Evolutionary conservation across 1,284 basidiomycete genomes (phyloP).

Genomic region (Ceratobasidium sp.): DNA sequence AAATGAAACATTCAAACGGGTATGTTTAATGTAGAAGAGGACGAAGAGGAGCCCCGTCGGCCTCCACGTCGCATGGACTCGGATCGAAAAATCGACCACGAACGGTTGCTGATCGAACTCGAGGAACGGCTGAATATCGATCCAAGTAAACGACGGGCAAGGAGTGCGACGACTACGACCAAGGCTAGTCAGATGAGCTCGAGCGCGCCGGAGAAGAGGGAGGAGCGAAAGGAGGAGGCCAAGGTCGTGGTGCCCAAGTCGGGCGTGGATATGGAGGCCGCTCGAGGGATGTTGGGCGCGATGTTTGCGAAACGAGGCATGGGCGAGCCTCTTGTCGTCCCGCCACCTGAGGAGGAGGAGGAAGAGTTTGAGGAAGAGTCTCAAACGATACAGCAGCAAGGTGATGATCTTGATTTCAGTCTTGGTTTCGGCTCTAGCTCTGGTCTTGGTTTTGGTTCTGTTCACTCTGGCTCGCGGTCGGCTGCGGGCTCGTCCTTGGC

Average conservation of each 20-base stretch:
- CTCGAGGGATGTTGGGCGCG: conserved; percentile 24
- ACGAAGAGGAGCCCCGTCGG: background rate
- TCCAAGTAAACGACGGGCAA: conserved; percentile 10
- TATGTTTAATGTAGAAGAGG: background rate
- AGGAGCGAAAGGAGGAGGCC: background rate
- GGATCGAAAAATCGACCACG: conserved; percentile 26
- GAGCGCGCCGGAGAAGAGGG: background rate
- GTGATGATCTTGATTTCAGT: conserved; percentile 9
- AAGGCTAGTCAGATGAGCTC: background rate
- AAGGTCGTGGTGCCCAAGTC: conserved; percentile 8
- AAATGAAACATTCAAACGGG: background rate
- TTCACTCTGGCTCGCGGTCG: conserved; percentile 1
- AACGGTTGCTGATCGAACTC: conserved; percentile 17
- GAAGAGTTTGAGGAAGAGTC: background rate
- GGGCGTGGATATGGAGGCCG: conserved; percentile 19
- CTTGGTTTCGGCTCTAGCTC: background rate
- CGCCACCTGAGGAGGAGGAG: background rate
- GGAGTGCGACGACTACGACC: conserved; percentile 1
- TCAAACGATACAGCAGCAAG: too few species aligned
- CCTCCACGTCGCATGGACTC: conserved; percentile 7
- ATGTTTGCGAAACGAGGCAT: conserved; percentile 20
- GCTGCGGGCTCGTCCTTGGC: too few species aligned
- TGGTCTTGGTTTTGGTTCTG: background rate
- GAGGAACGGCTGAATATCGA: conserved; percentile 29
- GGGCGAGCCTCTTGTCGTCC: background rate